Base-by-base conservation (phyloP, 2,329 filamentous ascomycete genomes). In the Fusarium sp. region DNA sequence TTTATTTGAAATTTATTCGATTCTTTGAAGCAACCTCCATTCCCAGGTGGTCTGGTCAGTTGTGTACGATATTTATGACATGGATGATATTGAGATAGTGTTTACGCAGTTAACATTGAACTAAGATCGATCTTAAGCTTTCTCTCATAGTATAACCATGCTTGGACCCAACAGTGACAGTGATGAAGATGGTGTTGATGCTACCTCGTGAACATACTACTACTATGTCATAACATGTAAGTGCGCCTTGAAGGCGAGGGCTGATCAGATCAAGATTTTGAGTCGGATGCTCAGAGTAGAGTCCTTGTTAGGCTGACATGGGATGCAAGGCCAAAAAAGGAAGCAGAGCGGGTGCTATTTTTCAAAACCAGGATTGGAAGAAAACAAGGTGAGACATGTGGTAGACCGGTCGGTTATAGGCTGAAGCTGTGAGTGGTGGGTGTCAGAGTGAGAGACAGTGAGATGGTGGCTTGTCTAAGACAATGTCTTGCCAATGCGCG, bases 41-140 rank as follows among this genome's bases (percentile, higher is more conserved):
- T 56, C 70, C 73, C 73, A 59, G 71, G 73, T 44, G 73, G 73
- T 63, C 70, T 74, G 70, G 70, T 43, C 32, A 44, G 72, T 73
- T 73, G 68, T 73, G 68, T 62, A 71, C 43, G 70, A 74, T 66
- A 61, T 45, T 67, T 62, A 64, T 68, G 63, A 56, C 32, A 70
- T 65, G 53, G 59, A 62, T 66, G 57, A 66, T 62, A 58, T 65
- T 53, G 32, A 59, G 38, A 56, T 68, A 51, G 45, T 70, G 59
- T 59, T 49, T 30, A 59, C 34, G 43, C 32, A 67, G 67, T 64
- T 63, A 70, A 54, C 38, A 71, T 70, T 55, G 46, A 71, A 59
- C 34, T 52, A 59, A 61, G 53, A n/a, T n/a, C n/a, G n/a, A n/a
- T n/a, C n/a, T n/a, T n/a, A 70, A 64, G 42, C 53, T 67, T 59